Conservation (phyloP, 2,329 filamentous ascomycete species). For the Diaporthe citriasiana region DNA sequence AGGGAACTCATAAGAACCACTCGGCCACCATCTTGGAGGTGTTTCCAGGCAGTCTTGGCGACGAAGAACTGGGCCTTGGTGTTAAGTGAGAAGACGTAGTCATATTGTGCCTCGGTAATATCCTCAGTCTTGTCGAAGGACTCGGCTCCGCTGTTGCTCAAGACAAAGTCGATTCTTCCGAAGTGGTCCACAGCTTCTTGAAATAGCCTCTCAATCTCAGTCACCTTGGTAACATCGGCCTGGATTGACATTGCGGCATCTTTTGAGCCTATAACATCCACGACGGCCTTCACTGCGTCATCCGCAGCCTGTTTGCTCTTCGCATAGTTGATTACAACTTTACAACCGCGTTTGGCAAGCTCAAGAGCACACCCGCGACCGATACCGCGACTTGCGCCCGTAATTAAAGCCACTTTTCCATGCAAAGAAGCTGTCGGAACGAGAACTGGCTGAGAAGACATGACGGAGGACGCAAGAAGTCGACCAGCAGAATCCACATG, state of each 20-base stretch:
- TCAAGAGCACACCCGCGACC: constrained; percentile 15
- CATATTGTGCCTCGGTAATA: constrained; percentile 7
- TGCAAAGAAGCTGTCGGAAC: constrained; percentile 9
- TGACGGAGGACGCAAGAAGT: not conserved
- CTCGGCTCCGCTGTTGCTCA: constrained; percentile 19
- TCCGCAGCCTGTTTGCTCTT: constrained; percentile 21
- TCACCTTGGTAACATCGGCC: constrained; percentile 9
- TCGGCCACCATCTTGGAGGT: constrained; percentile 15
- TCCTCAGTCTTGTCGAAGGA: constrained; percentile 18
- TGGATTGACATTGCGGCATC: constrained; percentile 6
- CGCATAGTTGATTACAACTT: constrained; percentile 3
- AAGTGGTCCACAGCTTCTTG: constrained; percentile 4
- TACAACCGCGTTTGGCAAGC: constrained; percentile 10
- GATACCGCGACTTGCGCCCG: not conserved
- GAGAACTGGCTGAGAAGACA: constrained; percentile 1
- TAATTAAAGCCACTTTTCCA: constrained; percentile 4
- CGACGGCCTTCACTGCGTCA: constrained; percentile 11
- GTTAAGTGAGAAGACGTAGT: constrained; percentile 14
- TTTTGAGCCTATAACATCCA: not conserved
- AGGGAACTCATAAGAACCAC: constrained; percentile 12
- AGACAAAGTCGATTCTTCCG: constrained; percentile 7
- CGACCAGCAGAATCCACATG: not conserved
- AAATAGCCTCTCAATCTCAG: constrained; percentile 17
- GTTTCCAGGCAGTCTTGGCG: constrained; percentile 16
- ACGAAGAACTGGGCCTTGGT: constrained; percentile 16